Conservation (phyloP, 805 yeast species). For the Wickerhamiella azymoides region DNA sequence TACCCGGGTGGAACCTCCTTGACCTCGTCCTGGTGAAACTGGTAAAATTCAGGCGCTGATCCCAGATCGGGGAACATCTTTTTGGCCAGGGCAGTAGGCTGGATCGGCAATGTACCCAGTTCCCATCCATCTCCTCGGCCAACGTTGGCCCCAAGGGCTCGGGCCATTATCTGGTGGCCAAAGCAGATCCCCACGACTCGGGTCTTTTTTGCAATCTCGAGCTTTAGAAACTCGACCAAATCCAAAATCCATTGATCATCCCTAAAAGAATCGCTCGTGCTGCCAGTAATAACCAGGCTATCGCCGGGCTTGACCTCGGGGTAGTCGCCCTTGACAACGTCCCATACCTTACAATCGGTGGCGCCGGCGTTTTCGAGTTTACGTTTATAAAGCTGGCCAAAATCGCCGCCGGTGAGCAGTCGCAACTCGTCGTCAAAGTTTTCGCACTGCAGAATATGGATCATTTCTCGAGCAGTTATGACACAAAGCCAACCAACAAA, state of each 20-base stretch:
- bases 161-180: slow-evolving; percentile 74
- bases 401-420: slow-evolving; percentile 21
- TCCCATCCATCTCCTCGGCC: slow-evolving; percentile 60
- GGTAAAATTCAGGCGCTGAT: slow-evolving; percentile 27
- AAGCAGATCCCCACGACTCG: slow-evolving; percentile 53
- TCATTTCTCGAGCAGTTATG: too few relatives aligned
- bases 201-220: slow-evolving; percentile 11
- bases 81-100: slow-evolving; percentile 32
- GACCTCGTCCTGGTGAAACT: slow-evolving; percentile 47
- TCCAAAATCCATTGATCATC: slow-evolving; percentile 25
- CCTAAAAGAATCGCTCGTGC: slow-evolving; percentile 24
- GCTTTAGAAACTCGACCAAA: slow-evolving; percentile 21
- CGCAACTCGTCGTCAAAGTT: slow-evolving; percentile 18
- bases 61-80: slow-evolving; percentile 23
- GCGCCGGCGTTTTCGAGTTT: slow-evolving; percentile 19
- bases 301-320: slow-evolving; percentile 19
- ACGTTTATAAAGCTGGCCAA: slow-evolving; percentile 22
- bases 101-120: slow-evolving; percentile 41
- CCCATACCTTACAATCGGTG: slow-evolving; percentile 15
- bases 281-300: slow-evolving; percentile 28
- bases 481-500: slow-evolving; percentile 10
- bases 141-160: slow-evolving; percentile 49
- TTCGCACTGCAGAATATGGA: slow-evolving; percentile 27
- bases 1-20: slow-evolving; percentile 29
- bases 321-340: slow-evolving; percentile 20